These are phyloP conservation scores for Alternaria angustiovoidea DNA, from an alignment of 2,329 filamentous ascomycete genomes.

Conservation along the genomic window DNA sequence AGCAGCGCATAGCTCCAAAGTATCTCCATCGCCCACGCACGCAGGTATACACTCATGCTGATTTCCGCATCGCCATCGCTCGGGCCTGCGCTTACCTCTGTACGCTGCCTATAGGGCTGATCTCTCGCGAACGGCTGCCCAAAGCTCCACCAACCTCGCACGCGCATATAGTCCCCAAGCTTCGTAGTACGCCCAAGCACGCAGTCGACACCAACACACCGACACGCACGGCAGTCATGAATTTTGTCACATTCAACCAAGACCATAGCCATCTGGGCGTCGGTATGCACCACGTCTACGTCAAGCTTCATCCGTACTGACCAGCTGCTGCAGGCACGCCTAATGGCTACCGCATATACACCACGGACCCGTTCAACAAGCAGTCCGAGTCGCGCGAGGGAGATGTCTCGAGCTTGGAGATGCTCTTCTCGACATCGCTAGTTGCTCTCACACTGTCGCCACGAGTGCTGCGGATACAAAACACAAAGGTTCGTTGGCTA, in stretches of 20 bases:
- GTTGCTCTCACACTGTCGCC: constrained; percentile 94
- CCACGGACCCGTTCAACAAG: constrained; percentile 94
- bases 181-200: constrained; percentile 9
- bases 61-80: constrained; percentile 8
- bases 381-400: constrained; percentile 94
- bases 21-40: background rate
- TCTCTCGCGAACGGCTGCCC: constrained; percentile 24
- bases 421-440: constrained; percentile 97
- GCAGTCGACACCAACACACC: background rate
- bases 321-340: constrained; percentile 72
- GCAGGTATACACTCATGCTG: constrained; percentile 20
- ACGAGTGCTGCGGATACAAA: constrained; percentile 91
- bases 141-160: constrained; percentile 30
- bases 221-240: constrained; percentile 66
- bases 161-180: constrained; percentile 15
- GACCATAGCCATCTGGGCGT: constrained; percentile 97
- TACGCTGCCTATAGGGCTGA: constrained; percentile 21
- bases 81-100: constrained; percentile 6
- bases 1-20: constrained; percentile 8
- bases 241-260: constrained; percentile 99
- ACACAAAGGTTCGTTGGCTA: constrained; percentile 78
- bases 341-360: constrained; percentile 94
- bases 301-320: constrained; percentile 5
- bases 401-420: constrained; percentile 95
- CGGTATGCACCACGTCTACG: constrained; percentile 63